Conservation (phyloP, 148 eudicot species). For the Drosera capensis region DNA sequence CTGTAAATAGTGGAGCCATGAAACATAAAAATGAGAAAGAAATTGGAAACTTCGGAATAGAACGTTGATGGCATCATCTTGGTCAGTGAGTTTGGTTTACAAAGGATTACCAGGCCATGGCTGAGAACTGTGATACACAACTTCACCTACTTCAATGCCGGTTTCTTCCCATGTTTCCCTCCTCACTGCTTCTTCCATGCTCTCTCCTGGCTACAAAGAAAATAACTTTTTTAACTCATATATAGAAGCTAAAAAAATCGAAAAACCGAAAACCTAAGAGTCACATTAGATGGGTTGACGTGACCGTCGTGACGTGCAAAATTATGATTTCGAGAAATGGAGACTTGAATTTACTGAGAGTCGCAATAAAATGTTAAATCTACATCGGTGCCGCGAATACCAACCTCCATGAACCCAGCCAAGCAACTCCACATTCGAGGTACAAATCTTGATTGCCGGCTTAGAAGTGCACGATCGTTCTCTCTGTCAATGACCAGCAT, state of each 20-base stretch:
- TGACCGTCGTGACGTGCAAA: no score
- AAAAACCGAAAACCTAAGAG: background rate
- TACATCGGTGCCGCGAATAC: slow-evolving; percentile 1
- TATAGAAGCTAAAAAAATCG: slow-evolving; percentile 1
- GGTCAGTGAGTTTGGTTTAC: no score
- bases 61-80: no score
- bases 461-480: slow-evolving; percentile 73
- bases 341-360: background rate
- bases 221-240: background rate
- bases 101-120: slow-evolving; percentile 81
- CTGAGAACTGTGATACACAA: slow-evolving; percentile 91
- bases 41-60: no score
- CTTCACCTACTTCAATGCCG: slow-evolving; percentile 92
- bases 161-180: slow-evolving; percentile 98
- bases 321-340: background rate
- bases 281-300: background rate
- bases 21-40: no score
- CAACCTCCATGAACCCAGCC: slow-evolving; percentile 93
- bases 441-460: slow-evolving; percentile 86
- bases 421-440: slow-evolving; percentile 99
- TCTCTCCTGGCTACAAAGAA: slow-evolving; percentile 75
- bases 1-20: background rate
- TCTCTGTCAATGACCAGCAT: slow-evolving; percentile 89
- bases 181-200: slow-evolving; percentile 96
- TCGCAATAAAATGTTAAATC: background rate